Conservation (phyloP, 2,329 filamentous ascomycete genomes). For the Westerdykella aurantiaca region DNA sequence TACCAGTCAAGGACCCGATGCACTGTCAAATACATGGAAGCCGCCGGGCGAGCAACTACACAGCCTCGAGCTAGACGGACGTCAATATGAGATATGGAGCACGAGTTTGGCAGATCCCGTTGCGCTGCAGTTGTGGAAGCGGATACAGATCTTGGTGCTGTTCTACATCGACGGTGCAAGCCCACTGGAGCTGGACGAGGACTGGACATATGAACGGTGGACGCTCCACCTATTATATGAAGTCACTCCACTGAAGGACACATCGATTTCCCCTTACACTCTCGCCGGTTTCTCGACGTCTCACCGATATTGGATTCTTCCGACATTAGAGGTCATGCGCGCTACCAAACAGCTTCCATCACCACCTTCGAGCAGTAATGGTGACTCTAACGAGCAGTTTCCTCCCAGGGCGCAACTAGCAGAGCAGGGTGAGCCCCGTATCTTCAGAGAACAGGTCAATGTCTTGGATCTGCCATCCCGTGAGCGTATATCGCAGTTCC, state of each 20-base stretch:
- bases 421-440: slow-evolving; percentile 24
- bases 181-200: slow-evolving; percentile 61
- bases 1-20: background rate
- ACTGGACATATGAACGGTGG: slow-evolving; percentile 75
- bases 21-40: slow-evolving; percentile 42
- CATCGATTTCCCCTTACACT: slow-evolving; percentile 50
- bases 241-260: slow-evolving; percentile 27
- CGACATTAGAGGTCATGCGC: slow-evolving; percentile 41
- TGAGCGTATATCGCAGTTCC: slow-evolving; percentile 84
- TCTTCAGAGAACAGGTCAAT: slow-evolving; percentile 30
- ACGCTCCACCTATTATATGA: slow-evolving; percentile 72
- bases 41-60: slow-evolving; percentile 72
- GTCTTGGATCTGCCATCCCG: slow-evolving; percentile 65
- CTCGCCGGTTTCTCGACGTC: slow-evolving; percentile 88
- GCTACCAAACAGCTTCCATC: slow-evolving; percentile 32
- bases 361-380: slow-evolving; percentile 21
- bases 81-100: slow-evolving; percentile 78
- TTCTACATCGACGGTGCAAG: slow-evolving; percentile 93
- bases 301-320: slow-evolving; percentile 72
- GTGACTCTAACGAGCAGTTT: slow-evolving; percentile 39
- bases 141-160: slow-evolving; percentile 76
- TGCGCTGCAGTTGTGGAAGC: slow-evolving; percentile 66
- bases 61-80: slow-evolving; percentile 56
- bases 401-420: slow-evolving; percentile 13
- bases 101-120: slow-evolving; percentile 65